Percentiles rank a stretch among this genome's conserved stretches.
Conservation (phyloP, 257 asterid genomes). For the Przewalskia tangutica region DNA sequence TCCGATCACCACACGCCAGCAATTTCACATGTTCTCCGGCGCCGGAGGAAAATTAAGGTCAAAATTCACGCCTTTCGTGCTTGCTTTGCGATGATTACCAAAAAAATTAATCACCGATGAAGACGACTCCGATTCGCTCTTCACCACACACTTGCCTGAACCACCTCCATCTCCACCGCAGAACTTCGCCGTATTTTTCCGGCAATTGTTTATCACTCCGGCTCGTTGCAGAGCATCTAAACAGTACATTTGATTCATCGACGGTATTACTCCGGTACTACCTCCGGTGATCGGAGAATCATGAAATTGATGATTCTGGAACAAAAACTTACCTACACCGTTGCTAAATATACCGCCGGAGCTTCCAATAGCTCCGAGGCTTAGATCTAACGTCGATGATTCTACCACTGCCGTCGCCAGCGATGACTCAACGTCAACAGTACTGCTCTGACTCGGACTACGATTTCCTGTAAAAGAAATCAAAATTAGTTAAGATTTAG, state of each 20-base stretch:
- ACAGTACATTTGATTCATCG: not conserved
- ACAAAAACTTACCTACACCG: not conserved
- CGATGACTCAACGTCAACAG: conserved; percentile 6
- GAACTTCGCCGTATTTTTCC: not conserved
- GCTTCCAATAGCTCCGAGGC: not conserved
- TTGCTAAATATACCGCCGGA: not conserved
- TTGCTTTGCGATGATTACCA: not conserved
- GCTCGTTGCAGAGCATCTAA: not conserved
- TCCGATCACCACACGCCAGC: not conserved
- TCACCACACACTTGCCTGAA: not conserved
- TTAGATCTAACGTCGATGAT: not conserved
- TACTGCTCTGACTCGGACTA: conserved; percentile 2
- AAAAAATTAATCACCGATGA: not conserved
- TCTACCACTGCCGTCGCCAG: not conserved
- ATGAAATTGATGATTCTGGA: not conserved
- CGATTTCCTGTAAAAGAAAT: too few species aligned
- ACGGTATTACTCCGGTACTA: not conserved
- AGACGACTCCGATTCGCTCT: not conserved
- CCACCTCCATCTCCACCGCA: not conserved
- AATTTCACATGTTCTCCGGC: not conserved
- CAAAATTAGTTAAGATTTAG: too few species aligned
- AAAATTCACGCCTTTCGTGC: not conserved
- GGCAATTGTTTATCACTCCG: not conserved
- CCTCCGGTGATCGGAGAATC: not conserved
- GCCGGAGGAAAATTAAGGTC: not conserved